Percentiles rank a stretch among this genome's conserved stretches.
Conservation (phyloP, 2,329 filamentous ascomycete species). For the Alternaria triticimaculans region DNA sequence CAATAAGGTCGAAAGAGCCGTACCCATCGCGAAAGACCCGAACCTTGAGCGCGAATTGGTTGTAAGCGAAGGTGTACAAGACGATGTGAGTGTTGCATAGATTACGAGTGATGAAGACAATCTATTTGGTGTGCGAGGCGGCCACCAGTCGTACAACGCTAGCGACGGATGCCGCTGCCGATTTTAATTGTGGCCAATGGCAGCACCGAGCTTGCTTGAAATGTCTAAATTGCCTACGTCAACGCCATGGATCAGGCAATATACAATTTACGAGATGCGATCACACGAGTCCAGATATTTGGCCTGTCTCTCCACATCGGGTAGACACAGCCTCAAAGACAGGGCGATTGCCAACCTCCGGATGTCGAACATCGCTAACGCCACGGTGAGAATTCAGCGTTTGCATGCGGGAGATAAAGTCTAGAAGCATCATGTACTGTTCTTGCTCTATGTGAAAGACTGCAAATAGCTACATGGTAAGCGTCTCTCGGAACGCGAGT, state of each 20-base stretch:
- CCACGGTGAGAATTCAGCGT: background rate
- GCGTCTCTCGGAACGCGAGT: background rate
- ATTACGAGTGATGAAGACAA: conserved; percentile 11
- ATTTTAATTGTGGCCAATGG: conserved; percentile 2
- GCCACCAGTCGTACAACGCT: background rate
- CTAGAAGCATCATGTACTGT: background rate
- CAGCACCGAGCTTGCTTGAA: background rate
- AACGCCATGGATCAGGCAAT: background rate
- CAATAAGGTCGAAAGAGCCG: background rate
- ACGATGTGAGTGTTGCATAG: conserved; percentile 2
- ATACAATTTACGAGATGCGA: background rate
- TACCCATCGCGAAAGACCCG: background rate
- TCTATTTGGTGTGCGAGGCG: background rate
- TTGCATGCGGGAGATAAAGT: background rate
- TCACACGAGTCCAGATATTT: background rate
- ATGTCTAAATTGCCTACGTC: conserved; percentile 11
- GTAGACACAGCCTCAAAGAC: background rate
- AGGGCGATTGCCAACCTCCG: background rate
- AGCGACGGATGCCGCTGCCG: conserved; percentile 9
- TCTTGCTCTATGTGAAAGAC: background rate
- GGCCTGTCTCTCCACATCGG: background rate
- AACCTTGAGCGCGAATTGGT: background rate
- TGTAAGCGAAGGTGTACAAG: background rate
- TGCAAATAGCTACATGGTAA: background rate
- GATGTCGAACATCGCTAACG: background rate